phyloP scores from a whole-genome alignment of 176 grass and related monocot genomes.

The Cenchrus fungigraminus region DNA sequence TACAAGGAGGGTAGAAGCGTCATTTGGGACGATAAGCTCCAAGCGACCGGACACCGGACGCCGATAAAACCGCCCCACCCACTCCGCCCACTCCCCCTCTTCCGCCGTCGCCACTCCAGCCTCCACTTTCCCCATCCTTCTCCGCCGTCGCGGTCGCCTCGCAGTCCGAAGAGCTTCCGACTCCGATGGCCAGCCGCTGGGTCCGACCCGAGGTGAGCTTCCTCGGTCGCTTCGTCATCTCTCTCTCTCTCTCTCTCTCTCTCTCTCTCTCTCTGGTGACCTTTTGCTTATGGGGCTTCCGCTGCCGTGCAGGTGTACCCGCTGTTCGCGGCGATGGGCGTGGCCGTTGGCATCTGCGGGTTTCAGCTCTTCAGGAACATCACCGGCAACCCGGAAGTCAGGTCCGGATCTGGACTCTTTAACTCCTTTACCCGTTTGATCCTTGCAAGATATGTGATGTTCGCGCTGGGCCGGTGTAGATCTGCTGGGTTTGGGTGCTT shows the following conservation, averaged over 20 bases:
- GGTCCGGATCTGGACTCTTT: slow-evolving; percentile 40
- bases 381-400: slow-evolving; percentile 87
- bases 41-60: neutral
- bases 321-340: slow-evolving; percentile 81
- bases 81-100: neutral
- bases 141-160: slow-evolving; percentile 38
- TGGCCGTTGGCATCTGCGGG: slow-evolving; percentile 69
- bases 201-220: slow-evolving; percentile 74
- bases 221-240: neutral
- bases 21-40: slow-evolving; percentile 16
- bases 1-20: slow-evolving; percentile 29
- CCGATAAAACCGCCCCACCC: slow-evolving; percentile 38
- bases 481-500: slow-evolving; percentile 6
- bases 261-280: neutral
- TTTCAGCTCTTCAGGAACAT: slow-evolving; percentile 73
- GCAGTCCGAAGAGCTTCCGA: neutral
- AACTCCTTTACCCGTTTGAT: neutral
- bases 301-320: slow-evolving; percentile 71
- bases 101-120: slow-evolving; percentile 23
- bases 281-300: neutral
- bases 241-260: neutral
- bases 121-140: slow-evolving; percentile 9
- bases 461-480: slow-evolving; percentile 8
- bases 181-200: slow-evolving; percentile 77
- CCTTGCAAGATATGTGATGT: neutral